A percentile compares a stretch with the other conserved stretches of the same genome.
Conservation (phyloP, 2,329 filamentous ascomycete species). For the Colletotrichum brevisporum region DNA sequence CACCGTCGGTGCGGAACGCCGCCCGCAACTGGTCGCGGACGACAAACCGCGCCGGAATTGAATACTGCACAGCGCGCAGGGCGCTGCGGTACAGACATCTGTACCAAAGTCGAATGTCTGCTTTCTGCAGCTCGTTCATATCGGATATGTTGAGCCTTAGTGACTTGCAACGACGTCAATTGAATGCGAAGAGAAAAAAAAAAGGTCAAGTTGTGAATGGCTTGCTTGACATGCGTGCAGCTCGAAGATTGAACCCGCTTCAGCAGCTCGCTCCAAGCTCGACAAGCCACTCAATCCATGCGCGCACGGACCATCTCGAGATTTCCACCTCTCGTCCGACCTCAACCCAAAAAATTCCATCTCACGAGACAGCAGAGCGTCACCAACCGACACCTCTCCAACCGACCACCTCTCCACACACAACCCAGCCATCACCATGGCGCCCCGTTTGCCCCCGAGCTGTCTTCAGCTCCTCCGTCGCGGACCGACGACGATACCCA, state of each 20-base stretch:
- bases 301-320: slow-evolving; percentile 34
- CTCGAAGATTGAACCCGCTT: slow-evolving; percentile 5
- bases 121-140: slow-evolving; percentile 48
- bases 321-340: slow-evolving; percentile 35
- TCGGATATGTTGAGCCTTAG: not conserved
- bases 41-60: slow-evolving; percentile 76
- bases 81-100: slow-evolving; percentile 76
- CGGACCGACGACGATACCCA: slow-evolving; percentile 26
- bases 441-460: slow-evolving; percentile 40
- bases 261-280: slow-evolving; percentile 1
- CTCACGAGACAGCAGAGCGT: slow-evolving; percentile 13
- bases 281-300: slow-evolving; percentile 7
- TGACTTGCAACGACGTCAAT: not conserved
- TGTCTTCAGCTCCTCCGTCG: slow-evolving; percentile 40
- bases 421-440: slow-evolving; percentile 32
- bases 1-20: slow-evolving; percentile 68
- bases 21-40: slow-evolving; percentile 71
- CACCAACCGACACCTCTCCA: slow-evolving; percentile 14
- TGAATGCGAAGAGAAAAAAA: not conserved
- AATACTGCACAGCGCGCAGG: slow-evolving; percentile 80
- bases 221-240: no score
- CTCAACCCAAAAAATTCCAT: slow-evolving; percentile 42
- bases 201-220: no score
- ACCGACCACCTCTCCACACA: not conserved
- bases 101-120: slow-evolving; percentile 74